These are phyloP conservation scores for Amaranthus cruentus DNA, from an alignment of 148 eudicot species.

Conservation along the genomic window DNA sequence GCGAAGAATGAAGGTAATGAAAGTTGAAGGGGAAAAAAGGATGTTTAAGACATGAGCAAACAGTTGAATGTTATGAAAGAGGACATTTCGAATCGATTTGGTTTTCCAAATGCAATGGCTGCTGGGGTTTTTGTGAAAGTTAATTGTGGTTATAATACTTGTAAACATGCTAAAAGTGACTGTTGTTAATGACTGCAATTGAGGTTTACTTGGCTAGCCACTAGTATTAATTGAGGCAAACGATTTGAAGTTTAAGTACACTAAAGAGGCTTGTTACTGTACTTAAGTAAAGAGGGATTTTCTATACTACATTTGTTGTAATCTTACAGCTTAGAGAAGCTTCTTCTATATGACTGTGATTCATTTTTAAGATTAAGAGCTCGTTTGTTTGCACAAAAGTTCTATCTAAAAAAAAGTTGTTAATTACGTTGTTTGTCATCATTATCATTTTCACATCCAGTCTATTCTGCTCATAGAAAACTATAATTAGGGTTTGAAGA, in stretches of 20 bases:
- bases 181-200: slow-evolving; percentile 3
- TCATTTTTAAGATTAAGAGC: too few species aligned
- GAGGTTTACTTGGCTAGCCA: slow-evolving; percentile 4
- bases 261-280: background rate
- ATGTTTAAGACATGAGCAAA: background rate
- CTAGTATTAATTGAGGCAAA: slow-evolving; percentile 1
- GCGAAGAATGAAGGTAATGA: slow-evolving; percentile 23
- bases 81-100: background rate
- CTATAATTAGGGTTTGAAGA: too few species aligned
- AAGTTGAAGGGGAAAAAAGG: slow-evolving; percentile 2
- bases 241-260: background rate
- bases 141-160: slow-evolving; percentile 11
- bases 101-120: background rate
- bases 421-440: too few species aligned
- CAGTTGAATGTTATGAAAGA: background rate
- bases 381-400: too few species aligned
- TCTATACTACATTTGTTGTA: too few species aligned
- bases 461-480: too few species aligned
- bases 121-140: slow-evolving; percentile 16
- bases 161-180: slow-evolving; percentile 13
- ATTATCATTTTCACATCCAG: too few species aligned
- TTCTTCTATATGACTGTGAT: too few species aligned
- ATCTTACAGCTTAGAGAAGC: too few species aligned
- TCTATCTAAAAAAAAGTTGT: too few species aligned
- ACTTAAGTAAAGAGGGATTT: too few species aligned